Percentiles rank a stretch among this genome's conserved stretches.
These are phyloP conservation scores for Septoria petroselini DNA, from an alignment of 2,329 filamentous ascomycete genomes.

Conservation along the genomic window DNA sequence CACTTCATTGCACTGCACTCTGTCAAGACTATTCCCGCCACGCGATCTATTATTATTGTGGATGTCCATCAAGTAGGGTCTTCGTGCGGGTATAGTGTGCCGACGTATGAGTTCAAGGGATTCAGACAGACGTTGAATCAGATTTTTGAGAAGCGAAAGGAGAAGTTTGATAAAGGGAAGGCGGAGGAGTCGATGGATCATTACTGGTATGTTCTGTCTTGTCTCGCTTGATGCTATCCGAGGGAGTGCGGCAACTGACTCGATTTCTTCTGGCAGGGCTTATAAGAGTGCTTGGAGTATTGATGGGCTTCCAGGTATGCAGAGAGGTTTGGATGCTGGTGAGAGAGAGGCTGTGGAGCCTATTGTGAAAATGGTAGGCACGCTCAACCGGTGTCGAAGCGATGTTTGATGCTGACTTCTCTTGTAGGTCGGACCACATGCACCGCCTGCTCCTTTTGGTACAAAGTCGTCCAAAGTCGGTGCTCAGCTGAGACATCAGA, in stretches of 20 bases:
- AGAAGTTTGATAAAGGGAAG: conserved; percentile 38
- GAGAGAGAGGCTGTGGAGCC: conserved; percentile 40
- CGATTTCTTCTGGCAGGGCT: conserved; percentile 37
- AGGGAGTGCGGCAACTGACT: conserved; percentile 5
- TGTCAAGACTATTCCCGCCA: conserved; percentile 40
- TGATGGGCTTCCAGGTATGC: conserved; percentile 47
- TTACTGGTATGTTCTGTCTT: conserved; percentile 27
- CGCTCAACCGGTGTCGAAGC: background rate
- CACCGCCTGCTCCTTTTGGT: conserved; percentile 24
- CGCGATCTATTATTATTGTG: conserved; percentile 42
- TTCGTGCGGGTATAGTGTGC: conserved; percentile 45
- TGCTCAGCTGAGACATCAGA: conserved; percentile 20
- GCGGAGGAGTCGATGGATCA: conserved; percentile 43
- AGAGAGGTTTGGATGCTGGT: conserved; percentile 40
- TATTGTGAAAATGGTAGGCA: conserved; percentile 44
- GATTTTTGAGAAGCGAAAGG: conserved; percentile 42
- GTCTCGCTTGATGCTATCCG: no score
- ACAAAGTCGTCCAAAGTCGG: conserved; percentile 23
- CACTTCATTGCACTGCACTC: conserved; percentile 37
- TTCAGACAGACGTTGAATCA: conserved; percentile 43
- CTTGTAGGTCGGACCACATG: conserved; percentile 19
- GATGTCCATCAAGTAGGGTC: conserved; percentile 46
- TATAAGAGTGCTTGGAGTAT: conserved; percentile 45
- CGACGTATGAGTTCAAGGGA: conserved; percentile 45
- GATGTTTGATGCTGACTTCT: background rate